These are phyloP conservation scores for Sclerotinia subarctica DNA, from an alignment of 2,329 filamentous ascomycete species.

Conservation along the genomic window DNA sequence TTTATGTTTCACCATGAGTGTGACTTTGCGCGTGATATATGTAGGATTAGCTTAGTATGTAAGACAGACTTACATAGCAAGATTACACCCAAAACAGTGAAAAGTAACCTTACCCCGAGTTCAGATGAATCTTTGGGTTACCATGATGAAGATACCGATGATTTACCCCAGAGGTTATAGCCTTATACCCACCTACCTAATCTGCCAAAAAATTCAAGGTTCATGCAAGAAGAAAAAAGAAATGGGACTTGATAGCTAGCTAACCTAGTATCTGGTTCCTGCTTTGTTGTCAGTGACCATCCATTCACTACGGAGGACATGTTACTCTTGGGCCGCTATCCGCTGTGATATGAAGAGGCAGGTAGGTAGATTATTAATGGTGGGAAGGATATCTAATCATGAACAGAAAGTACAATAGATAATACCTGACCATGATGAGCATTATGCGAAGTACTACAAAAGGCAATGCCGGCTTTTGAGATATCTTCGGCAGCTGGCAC, in stretches of 20 bases:
- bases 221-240: slow-evolving; percentile 8
- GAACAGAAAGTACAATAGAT: no score
- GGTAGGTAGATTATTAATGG: neutral
- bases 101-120: no score
- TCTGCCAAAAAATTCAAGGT: neutral
- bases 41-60: neutral
- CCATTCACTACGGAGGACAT: no score
- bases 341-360: neutral
- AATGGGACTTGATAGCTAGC: neutral
- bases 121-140: neutral
- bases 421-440: no score
- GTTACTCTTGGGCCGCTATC: neutral
- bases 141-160: neutral
- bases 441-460: no score
- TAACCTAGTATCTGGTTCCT: neutral
- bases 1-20: neutral
- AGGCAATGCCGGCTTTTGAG: no score
- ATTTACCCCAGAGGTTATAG: neutral
- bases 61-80: no score
- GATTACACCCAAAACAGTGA: no score
- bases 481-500: no score
- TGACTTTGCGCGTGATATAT: neutral
- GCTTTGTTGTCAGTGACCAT: slow-evolving; percentile 2
- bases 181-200: neutral
- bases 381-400: no score